A percentile compares a stretch with the other conserved stretches of the same genome.
Evolutionary conservation across 306 rosid genomes (phyloP).

Genomic region (Hippophae tibetana): DNA sequence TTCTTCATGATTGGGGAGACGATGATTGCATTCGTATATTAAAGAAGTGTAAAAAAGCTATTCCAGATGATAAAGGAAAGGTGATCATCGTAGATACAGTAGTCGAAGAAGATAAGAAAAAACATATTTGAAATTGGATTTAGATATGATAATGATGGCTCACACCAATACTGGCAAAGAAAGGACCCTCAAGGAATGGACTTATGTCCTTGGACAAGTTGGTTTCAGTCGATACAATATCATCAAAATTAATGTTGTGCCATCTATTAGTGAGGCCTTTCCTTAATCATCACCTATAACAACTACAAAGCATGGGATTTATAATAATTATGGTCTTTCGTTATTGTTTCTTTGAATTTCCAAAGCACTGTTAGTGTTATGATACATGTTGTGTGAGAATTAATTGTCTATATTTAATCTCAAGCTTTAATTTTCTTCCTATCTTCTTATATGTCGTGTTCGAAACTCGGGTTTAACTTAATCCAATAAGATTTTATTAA

Average conservation of each 20-base stretch:
- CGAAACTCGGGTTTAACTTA: no score
- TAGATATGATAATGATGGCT: background rate
- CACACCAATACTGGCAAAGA: background rate
- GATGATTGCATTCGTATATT: conserved; percentile 49
- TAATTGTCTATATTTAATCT: no score
- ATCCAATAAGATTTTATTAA: no score
- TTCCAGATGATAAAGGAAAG: conserved; percentile 39
- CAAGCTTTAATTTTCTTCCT: no score
- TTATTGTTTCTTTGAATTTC: no score
- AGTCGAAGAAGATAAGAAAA: conserved; percentile 10
- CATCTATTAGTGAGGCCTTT: conserved; percentile 1
- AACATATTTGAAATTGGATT: background rate
- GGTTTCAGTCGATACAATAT: background rate
- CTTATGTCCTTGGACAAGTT: background rate
- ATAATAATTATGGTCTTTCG: no score
- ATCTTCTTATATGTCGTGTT: no score
- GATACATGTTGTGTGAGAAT: no score
- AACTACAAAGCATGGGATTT: no score
- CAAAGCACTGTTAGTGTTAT: no score
- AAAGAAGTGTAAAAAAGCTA: conserved; percentile 38
- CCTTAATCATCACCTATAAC: background rate
- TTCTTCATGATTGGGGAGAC: conserved; percentile 63
- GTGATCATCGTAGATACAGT: conserved; percentile 43
- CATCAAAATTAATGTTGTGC: background rate
- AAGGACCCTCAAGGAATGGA: background rate